A percentile compares a stretch with the other conserved stretches of the same genome.
Evolutionary conservation across 2,329 filamentous ascomycete genomes (phyloP).

Genomic region (Fusarium ramigenum): DNA sequence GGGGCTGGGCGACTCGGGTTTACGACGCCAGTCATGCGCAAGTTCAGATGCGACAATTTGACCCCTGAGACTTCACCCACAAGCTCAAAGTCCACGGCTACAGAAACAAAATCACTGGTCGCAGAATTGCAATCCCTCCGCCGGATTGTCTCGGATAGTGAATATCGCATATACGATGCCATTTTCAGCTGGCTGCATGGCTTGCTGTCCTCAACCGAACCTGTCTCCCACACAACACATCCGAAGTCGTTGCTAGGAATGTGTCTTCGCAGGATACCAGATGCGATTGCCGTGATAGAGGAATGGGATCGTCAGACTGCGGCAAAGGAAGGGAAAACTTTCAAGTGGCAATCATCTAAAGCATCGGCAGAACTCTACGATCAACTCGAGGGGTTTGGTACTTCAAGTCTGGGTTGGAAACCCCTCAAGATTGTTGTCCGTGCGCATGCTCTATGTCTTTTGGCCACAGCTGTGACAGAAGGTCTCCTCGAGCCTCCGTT

Average conservation of each 20-base stretch:
- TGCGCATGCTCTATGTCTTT: constrained; percentile 44
- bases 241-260: constrained; percentile 50
- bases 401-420: constrained; percentile 44
- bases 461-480: constrained; percentile 45
- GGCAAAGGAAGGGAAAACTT: constrained; percentile 35
- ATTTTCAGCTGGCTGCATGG: constrained; percentile 46
- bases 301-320: constrained; percentile 45
- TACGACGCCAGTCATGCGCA: constrained; percentile 43
- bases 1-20: constrained; percentile 41
- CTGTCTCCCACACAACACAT: constrained; percentile 29
- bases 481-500: constrained; percentile 45
- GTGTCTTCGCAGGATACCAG: constrained; percentile 48
- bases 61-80: constrained; percentile 1
- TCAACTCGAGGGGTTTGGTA: constrained; percentile 48
- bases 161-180: constrained; percentile 46
- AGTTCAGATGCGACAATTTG: constrained; percentile 38
- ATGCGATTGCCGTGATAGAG: constrained; percentile 46
- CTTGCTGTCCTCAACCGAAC: constrained; percentile 44
- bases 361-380: constrained; percentile 47
- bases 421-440: constrained; percentile 48
- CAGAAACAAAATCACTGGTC: constrained; percentile 20
- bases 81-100: background rate
- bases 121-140: constrained; percentile 40
- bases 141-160: constrained; percentile 30
- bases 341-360: constrained; percentile 41